Base-by-base conservation (phyloP, 2,329 filamentous ascomycete species). In the Fusarium veterinarium region DNA sequence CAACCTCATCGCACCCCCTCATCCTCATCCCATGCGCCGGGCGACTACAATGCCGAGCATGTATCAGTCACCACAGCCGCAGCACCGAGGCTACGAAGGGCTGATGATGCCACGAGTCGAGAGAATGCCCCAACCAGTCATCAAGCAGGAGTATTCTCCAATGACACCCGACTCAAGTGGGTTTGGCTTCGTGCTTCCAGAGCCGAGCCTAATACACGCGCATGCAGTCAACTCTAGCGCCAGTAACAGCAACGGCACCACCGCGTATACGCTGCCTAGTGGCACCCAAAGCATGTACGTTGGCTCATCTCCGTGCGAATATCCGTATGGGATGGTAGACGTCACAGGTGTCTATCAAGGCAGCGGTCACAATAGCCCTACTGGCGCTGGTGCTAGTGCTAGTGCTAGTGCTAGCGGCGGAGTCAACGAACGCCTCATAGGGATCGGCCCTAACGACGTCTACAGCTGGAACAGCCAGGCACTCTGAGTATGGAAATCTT, bases 311-410 rank as follows among this genome's bases (percentile, higher is more conserved):
- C 76, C 59, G 42, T 67, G 70, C 60, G 67, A 72, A 45, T 79
- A 75, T 48, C 78, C 78, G 19, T 79, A 76, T 41, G 67, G 60
- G 42, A 61, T 79, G 63, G 69, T 59, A 60, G 77, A 79, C 49
- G 71, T 79, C 64, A 75, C 76, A 48, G 68, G 75, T 48, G 70
- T 76, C 70, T 79, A 77, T 73, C 67, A 72, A 48, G 69, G 71
- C 52, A 65, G 49, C 53, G 61, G 40, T 38, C 53, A 73, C 51
- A 52, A 72, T 49, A 25, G 51, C 20, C 41, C 41, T 58, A 23
- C 53, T 57, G 53, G 49, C 13, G 33, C 49, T 53, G 33, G 33
- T 13, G 33, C 33, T 53, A 38, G 49, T 28, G 25, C 30, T 53
- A 38, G 49, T 28, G 25, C 30, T 48, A 48, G 31, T 52, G 33